Percentiles rank a stretch among this genome's conserved stretches.
phyloP scores from a whole-genome alignment of 176 grass and related monocot species.

The Musa beccarii region DNA sequence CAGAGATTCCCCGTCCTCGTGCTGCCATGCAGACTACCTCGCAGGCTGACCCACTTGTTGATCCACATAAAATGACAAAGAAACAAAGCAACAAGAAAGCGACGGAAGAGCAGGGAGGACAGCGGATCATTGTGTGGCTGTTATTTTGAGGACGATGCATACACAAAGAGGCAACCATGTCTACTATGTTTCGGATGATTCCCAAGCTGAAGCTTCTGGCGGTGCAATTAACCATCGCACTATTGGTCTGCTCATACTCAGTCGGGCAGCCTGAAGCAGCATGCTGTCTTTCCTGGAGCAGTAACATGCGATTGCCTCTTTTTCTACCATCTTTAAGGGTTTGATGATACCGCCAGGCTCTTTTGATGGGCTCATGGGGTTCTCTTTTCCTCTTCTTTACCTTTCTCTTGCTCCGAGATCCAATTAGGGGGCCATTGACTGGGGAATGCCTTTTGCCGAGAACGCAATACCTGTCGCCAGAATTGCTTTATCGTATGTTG shows the following conservation, averaged over 20 bases:
- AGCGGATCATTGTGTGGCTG: slow-evolving; percentile 19
- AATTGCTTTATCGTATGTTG: slow-evolving; percentile 14
- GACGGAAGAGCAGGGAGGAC: slow-evolving; percentile 7
- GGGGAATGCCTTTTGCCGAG: slow-evolving; percentile 10
- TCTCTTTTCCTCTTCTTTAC: neutral
- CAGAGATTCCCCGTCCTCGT: slow-evolving; percentile 24
- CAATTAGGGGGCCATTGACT: neutral
- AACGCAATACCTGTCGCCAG: neutral
- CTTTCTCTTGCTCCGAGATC: slow-evolving; percentile 6
- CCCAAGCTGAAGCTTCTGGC: too few species aligned
- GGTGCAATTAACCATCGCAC: too few species aligned
- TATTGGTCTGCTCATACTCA: neutral
- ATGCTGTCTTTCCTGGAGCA: neutral
- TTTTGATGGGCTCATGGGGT: neutral
- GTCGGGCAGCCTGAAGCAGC: neutral
- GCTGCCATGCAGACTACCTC: slow-evolving; percentile 1
- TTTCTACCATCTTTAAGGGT: neutral
- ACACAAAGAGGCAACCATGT: neutral
- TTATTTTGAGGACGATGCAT: slow-evolving; percentile 48
- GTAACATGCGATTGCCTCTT: neutral
- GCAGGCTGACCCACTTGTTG: neutral
- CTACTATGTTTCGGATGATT: too few species aligned
- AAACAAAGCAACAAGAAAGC: slow-evolving; percentile 4
- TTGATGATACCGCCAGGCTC: neutral
- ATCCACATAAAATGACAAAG: slow-evolving; percentile 14